Conservation (phyloP, 345 rosid species). For the Dimocarpus longan region DNA sequence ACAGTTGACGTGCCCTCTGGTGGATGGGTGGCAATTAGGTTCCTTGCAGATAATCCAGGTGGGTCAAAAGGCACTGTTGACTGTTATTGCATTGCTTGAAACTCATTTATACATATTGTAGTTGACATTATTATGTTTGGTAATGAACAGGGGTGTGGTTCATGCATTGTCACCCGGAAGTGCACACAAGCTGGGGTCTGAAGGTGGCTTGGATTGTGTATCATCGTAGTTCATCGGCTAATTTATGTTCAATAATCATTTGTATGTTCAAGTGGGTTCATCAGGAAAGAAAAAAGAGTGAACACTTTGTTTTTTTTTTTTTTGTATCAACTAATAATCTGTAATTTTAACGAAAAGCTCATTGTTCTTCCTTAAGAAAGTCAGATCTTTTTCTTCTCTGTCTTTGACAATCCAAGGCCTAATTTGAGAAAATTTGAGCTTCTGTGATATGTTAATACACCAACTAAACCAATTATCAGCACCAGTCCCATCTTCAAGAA, state of each 20-base stretch:
- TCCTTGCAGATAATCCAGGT: slow-evolving; percentile 78
- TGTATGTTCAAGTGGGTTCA: background rate
- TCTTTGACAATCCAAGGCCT: too few species aligned
- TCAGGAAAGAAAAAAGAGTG: too few species aligned
- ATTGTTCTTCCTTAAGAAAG: too few species aligned
- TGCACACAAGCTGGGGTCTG: slow-evolving; percentile 79
- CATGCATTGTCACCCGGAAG: slow-evolving; percentile 81
- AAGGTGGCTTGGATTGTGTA: slow-evolving; percentile 72
- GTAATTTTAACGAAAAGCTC: too few species aligned
- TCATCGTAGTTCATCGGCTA: background rate
- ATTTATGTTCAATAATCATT: background rate
- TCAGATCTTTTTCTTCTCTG: too few species aligned
- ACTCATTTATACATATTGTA: background rate
- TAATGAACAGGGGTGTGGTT: slow-evolving; percentile 46
- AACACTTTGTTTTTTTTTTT: too few species aligned
- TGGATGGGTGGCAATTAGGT: slow-evolving; percentile 74
- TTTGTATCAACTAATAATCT: too few species aligned
- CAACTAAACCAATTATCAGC: too few species aligned
- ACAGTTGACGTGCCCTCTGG: slow-evolving; percentile 72
- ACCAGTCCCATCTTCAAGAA: too few species aligned
- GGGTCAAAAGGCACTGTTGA: background rate
- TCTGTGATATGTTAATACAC: too few species aligned
- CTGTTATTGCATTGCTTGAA: background rate
- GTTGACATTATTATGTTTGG: background rate
- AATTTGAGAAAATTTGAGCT: too few species aligned